phyloP scores from a whole-genome alignment of 768 basidiomycete species.

The Leccinum imitatum region DNA sequence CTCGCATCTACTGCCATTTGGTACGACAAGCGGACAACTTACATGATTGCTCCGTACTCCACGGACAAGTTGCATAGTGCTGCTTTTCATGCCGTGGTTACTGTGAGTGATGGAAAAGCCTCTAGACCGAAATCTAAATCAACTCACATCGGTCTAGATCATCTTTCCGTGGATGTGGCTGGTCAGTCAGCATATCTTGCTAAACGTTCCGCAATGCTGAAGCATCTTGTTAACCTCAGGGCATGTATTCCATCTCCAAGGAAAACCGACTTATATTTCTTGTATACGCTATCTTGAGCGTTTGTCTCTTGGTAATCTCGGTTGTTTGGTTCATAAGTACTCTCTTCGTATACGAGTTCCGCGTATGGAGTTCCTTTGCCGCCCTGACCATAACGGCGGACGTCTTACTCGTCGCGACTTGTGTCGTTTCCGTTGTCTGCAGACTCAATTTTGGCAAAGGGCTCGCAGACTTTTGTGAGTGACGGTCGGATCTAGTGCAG shows the following conservation, averaged over 20 bases:
- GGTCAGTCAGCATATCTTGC: slow-evolving; percentile 29
- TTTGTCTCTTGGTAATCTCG: slow-evolving; percentile 39
- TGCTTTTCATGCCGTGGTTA: slow-evolving; percentile 38
- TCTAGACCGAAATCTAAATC: no score
- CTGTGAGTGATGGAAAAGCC: slow-evolving; percentile 34
- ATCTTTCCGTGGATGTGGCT: slow-evolving; percentile 47
- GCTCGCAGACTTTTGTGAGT: slow-evolving; percentile 51
- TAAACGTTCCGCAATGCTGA: slow-evolving; percentile 1
- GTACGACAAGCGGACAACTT: slow-evolving; percentile 46
- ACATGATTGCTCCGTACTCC: slow-evolving; percentile 34
- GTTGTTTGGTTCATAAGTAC: slow-evolving; percentile 44
- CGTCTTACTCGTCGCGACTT: slow-evolving; percentile 40
- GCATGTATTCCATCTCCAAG: slow-evolving; percentile 47
- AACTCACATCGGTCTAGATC: slow-evolving; percentile 29
- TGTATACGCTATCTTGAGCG: slow-evolving; percentile 39
- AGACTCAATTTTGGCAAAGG: slow-evolving; percentile 56
- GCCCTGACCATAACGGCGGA: slow-evolving; percentile 43
- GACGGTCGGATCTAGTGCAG: neutral
- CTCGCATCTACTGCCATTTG: slow-evolving; percentile 47
- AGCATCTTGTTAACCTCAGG: slow-evolving; percentile 32
- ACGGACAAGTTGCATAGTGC: slow-evolving; percentile 41
- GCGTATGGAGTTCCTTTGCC: slow-evolving; percentile 43
- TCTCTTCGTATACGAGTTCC: slow-evolving; percentile 36
- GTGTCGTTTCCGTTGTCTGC: slow-evolving; percentile 47
- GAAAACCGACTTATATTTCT: slow-evolving; percentile 43